These are phyloP conservation scores for Waltiozyma sp. DNA, from an alignment of 1,139 yeast species.

Conservation along the genomic window DNA sequence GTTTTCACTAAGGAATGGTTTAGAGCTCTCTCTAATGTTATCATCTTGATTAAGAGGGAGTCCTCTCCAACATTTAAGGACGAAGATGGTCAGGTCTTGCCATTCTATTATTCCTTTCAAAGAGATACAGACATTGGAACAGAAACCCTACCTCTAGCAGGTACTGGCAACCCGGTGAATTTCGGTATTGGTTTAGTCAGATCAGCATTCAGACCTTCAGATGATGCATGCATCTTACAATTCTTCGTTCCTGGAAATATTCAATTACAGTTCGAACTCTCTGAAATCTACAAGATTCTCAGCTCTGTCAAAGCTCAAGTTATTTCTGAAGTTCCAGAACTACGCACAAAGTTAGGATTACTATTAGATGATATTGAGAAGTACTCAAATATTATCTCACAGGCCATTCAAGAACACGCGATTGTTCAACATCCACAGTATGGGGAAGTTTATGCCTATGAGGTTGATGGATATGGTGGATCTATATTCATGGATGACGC, in stretches of 20 bases:
- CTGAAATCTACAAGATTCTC: constrained; percentile 15
- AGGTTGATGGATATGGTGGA: constrained; percentile 83
- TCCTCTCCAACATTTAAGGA: constrained; percentile 50
- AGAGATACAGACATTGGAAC: constrained; percentile 67
- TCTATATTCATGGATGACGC: constrained; percentile 79
- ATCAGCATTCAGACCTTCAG: constrained; percentile 87
- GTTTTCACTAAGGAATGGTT: constrained; percentile 50
- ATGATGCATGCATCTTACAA: constrained; percentile 76
- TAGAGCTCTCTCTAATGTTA: constrained; percentile 41
- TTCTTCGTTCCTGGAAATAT: constrained; percentile 83
- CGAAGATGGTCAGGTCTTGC: constrained; percentile 40
- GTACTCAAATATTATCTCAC: constrained; percentile 33
- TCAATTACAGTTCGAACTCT: constrained; percentile 51
- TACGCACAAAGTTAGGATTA: constrained; percentile 6
- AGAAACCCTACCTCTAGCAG: constrained; percentile 69
- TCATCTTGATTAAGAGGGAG: constrained; percentile 50
- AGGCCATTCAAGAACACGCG: constrained; percentile 56
- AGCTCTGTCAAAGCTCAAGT: constrained; percentile 9
- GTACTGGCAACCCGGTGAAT: constrained; percentile 78
- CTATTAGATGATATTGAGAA: constrained; percentile 21
- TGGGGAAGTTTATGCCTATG: constrained; percentile 80
- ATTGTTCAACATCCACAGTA: constrained; percentile 52
- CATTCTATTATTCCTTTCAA: constrained; percentile 53
- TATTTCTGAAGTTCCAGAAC: constrained; percentile 2
- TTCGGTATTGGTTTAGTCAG: constrained; percentile 59